Percentiles rank a stretch among this genome's conserved stretches.
phyloP scores from a whole-genome alignment of 192 early-diverging fungal genomes.

The Entomortierella parvispora region DNA sequence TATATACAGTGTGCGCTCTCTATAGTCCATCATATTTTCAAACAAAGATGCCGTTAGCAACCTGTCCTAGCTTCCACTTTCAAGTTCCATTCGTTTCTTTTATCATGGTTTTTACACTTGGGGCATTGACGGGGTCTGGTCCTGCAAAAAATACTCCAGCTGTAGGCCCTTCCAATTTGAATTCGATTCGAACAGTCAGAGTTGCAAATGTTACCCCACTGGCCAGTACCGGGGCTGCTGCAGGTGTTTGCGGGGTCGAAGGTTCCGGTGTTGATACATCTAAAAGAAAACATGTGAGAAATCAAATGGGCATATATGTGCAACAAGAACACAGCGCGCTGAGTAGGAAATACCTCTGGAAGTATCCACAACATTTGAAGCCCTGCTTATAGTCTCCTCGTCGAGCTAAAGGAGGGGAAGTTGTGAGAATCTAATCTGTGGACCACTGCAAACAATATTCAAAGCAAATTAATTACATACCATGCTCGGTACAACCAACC shows the following conservation, averaged over 20 bases:
- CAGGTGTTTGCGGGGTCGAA: slow-evolving; percentile 49
- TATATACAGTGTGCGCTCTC: slow-evolving; percentile 68
- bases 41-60: not conserved
- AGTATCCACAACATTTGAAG: slow-evolving; percentile 22
- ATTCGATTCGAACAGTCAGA: slow-evolving; percentile 61
- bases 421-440: slow-evolving; percentile 7
- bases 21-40: slow-evolving; percentile 14
- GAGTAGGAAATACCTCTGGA: slow-evolving; percentile 13
- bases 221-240: slow-evolving; percentile 10
- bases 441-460: slow-evolving; percentile 16
- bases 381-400: slow-evolving; percentile 26
- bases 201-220: slow-evolving; percentile 48
- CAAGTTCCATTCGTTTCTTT: not conserved
- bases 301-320: not conserved
- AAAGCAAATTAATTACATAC: slow-evolving; percentile 5
- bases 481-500: slow-evolving; percentile 44
- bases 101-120: slow-evolving; percentile 53
- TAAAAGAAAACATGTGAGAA: not conserved
- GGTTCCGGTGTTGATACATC: slow-evolving; percentile 43
- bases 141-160: slow-evolving; percentile 67
- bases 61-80: not conserved
- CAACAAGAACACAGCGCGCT: not conserved
- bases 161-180: slow-evolving; percentile 58
- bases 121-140: slow-evolving; percentile 64
- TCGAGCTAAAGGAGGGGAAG: slow-evolving; percentile 16